These are phyloP conservation scores for Cladophialophora yegresii DNA, from an alignment of 2,329 filamentous ascomycete species.

Conservation along the genomic window DNA sequence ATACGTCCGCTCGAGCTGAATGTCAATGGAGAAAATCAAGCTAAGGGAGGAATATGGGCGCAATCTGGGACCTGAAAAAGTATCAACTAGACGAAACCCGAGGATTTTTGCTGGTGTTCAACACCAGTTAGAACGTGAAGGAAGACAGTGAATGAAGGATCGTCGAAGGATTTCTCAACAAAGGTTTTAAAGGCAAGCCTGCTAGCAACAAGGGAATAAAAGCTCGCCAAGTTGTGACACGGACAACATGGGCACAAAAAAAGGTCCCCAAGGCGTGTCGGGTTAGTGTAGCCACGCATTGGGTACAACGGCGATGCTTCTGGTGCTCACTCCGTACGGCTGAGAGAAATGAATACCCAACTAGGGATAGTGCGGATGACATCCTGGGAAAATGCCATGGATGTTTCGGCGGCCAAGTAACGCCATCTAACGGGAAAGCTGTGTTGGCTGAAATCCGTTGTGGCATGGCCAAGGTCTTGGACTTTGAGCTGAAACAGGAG, in stretches of 20 bases:
- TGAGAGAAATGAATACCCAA: conserved; percentile 9
- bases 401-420: conserved; percentile 9
- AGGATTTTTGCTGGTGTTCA: conserved; percentile 2
- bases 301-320: conserved; percentile 4
- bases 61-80: neutral
- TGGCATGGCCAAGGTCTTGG: conserved; percentile 3
- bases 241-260: neutral
- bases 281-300: neutral
- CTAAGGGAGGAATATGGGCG: neutral
- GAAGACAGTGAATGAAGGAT: neutral
- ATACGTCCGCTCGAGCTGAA: neutral
- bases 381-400: conserved; percentile 2
- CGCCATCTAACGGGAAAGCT: neutral
- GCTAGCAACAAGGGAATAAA: neutral
- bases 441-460: neutral
- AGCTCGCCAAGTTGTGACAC: neutral
- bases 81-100: neutral
- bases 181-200: neutral
- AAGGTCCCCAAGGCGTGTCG: neutral
- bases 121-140: conserved; percentile 4
- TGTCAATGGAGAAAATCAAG: neutral
- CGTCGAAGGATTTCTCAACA: neutral
- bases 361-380: neutral
- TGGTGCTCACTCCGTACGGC: conserved; percentile 8
- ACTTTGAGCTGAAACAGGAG: conserved; percentile 10